A percentile compares a stretch with the other conserved stretches of the same genome.
Evolutionary conservation across 768 basidiomycete genomes (phyloP).

Genomic region (Lyophyllum semitale): DNA sequence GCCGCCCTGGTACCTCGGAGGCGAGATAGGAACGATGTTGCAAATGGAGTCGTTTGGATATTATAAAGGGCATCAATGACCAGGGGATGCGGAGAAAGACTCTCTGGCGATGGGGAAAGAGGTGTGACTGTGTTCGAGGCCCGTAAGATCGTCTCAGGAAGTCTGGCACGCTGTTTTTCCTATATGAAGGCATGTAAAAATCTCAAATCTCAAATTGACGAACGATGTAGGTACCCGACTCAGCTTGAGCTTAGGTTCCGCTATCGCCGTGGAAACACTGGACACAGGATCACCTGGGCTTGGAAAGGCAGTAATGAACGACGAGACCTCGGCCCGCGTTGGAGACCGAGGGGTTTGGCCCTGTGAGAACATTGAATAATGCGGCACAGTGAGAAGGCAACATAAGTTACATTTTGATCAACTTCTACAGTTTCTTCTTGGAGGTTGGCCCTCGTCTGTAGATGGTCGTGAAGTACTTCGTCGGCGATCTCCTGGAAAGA

Average conservation of each 20-base stretch:
- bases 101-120: conserved; percentile 28
- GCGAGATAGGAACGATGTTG: conserved; percentile 67
- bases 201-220: neutral
- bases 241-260: conserved; percentile 48
- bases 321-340: conserved; percentile 41
- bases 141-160: conserved; percentile 19
- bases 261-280: conserved; percentile 32
- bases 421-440: conserved; percentile 23
- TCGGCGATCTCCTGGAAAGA: conserved; percentile 35
- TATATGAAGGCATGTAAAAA: conserved; percentile 17
- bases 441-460: conserved; percentile 21
- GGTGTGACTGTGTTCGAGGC: conserved; percentile 34
- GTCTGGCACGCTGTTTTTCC: conserved; percentile 31
- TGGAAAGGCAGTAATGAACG: conserved; percentile 28
- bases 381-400: neutral
- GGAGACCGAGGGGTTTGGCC: conserved; percentile 39
- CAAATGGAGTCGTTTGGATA: conserved; percentile 66
- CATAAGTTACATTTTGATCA: conserved; percentile 23
- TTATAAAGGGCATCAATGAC: conserved; percentile 53
- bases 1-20: conserved; percentile 45
- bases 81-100: conserved; percentile 28
- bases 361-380: conserved; percentile 18
- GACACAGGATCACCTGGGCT: conserved; percentile 15
- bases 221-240: conserved; percentile 30
- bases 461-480: conserved; percentile 26